A percentile compares a stretch with the other conserved stretches of the same genome.
Conservation (phyloP, 495 filamentous ascomycete species). For the Podospora sp. region DNA sequence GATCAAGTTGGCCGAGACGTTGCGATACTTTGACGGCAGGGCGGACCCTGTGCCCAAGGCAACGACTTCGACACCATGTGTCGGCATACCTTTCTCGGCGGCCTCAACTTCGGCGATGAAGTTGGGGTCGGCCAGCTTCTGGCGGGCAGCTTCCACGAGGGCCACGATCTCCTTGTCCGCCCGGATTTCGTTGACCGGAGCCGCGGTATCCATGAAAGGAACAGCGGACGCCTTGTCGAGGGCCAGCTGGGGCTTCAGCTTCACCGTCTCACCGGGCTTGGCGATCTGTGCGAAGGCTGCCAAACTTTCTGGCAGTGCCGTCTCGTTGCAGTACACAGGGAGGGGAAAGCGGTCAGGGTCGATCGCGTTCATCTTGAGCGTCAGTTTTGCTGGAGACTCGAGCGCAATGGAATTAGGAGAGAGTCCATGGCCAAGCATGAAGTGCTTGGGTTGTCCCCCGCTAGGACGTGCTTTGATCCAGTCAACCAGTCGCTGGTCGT, state of each 20-base stretch:
- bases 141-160: slow-evolving; percentile 52
- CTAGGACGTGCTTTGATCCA: slow-evolving; percentile 67
- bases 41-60: slow-evolving; percentile 90
- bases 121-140: slow-evolving; percentile 41
- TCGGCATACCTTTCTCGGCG: slow-evolving; percentile 59
- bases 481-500: slow-evolving; percentile 59
- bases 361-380: slow-evolving; percentile 68
- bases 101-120: slow-evolving; percentile 45
- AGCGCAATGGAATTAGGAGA: slow-evolving; percentile 74
- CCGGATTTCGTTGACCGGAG: slow-evolving; percentile 44
- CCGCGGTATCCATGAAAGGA: slow-evolving; percentile 55
- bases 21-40: slow-evolving; percentile 87
- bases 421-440: slow-evolving; percentile 70
- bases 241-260: slow-evolving; percentile 66
- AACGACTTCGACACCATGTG: slow-evolving; percentile 77
- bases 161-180: slow-evolving; percentile 46
- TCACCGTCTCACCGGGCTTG: slow-evolving; percentile 49
- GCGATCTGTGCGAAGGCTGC: slow-evolving; percentile 29
- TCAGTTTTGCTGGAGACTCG: slow-evolving; percentile 60
- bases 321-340: slow-evolving; percentile 59
- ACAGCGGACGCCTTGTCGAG: slow-evolving; percentile 54
- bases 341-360: slow-evolving; percentile 69
- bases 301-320: slow-evolving; percentile 18
- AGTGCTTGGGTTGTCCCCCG: slow-evolving; percentile 58
- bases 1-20: slow-evolving; percentile 86